Conservation (phyloP, 1,139 yeast genomes). For the Pichiaceae sp. region DNA sequence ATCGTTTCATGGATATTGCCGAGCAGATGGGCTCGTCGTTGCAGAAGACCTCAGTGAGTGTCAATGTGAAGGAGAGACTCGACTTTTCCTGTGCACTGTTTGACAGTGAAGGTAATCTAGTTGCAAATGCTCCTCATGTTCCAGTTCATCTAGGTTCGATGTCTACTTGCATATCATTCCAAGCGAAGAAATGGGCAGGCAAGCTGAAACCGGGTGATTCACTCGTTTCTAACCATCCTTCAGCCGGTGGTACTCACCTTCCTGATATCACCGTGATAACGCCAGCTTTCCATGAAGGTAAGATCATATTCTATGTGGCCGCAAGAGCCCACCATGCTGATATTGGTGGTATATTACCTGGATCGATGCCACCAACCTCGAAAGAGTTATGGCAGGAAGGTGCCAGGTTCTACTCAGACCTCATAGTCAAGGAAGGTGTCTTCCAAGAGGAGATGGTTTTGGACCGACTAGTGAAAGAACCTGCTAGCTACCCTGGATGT, state of each 20-base stretch:
- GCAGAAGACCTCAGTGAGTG: constrained; percentile 53
- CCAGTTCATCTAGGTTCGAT: constrained; percentile 59
- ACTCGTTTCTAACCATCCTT: constrained; percentile 48
- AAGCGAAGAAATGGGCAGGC: constrained; percentile 42
- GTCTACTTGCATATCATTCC: constrained; percentile 53
- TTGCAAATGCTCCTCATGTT: constrained; percentile 59
- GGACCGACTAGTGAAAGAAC: constrained; percentile 39
- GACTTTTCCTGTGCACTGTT: constrained; percentile 58
- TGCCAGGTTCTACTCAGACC: constrained; percentile 48
- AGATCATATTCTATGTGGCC: constrained; percentile 52
- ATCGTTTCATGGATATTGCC: constrained; percentile 56
- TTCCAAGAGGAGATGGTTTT: constrained; percentile 45
- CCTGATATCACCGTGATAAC: constrained; percentile 78
- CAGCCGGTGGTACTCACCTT: constrained; percentile 55
- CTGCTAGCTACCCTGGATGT: constrained; percentile 46
- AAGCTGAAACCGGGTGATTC: constrained; percentile 49
- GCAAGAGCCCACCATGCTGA: constrained; percentile 65
- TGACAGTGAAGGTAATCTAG: constrained; percentile 46
- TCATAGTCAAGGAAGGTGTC: constrained; percentile 44
- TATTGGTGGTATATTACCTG: constrained; percentile 60
- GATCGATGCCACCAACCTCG: constrained; percentile 59
- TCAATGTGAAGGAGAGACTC: constrained; percentile 52
- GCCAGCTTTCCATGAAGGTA: constrained; percentile 37
- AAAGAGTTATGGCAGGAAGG: constrained; percentile 58
- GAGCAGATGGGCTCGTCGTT: constrained; percentile 60